These are phyloP conservation scores for Abortiporus biennis DNA, from an alignment of 1,284 basidiomycete genomes.

Conservation along the genomic window DNA sequence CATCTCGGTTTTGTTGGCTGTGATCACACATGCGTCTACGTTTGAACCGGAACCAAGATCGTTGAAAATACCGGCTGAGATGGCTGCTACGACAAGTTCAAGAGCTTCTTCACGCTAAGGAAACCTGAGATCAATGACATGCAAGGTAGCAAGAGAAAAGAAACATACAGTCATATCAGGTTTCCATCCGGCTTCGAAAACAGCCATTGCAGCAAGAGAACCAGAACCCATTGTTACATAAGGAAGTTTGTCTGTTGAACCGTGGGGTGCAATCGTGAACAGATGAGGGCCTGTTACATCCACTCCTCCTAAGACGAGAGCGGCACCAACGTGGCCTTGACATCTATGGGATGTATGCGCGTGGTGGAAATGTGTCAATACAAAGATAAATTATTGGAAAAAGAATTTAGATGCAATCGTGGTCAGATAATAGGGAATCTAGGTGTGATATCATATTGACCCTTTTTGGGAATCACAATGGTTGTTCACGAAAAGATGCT, in stretches of 20 bases:
- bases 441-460: too few species aligned
- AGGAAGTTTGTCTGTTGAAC: constrained; percentile 97
- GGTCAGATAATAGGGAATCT: too few species aligned
- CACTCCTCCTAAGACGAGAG: constrained; percentile 95
- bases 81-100: constrained; percentile 78
- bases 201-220: constrained; percentile 94
- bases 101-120: constrained; percentile 78
- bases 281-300: constrained; percentile 92
- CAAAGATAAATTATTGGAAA: not conserved
- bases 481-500: too few species aligned
- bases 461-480: too few species aligned
- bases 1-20: constrained; percentile 78
- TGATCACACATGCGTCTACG: constrained; percentile 95
- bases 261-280: constrained; percentile 96
- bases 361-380: too few species aligned
- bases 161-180: constrained; percentile 71
- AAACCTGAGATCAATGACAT: constrained; percentile 1
- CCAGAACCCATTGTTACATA: constrained; percentile 99
- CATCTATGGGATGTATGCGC: constrained; percentile 48
- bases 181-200: constrained; percentile 89
- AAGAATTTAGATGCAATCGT: not conserved
- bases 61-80: constrained; percentile 98
- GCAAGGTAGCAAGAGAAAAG: constrained; percentile 1
- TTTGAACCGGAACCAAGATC: constrained; percentile 98
- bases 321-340: constrained; percentile 93